Percentiles rank a stretch among this genome's conserved stretches.
Evolutionary conservation across 2,329 filamentous ascomycete species (phyloP).

Genomic region (Scopulariopsis brevicaulis): DNA sequence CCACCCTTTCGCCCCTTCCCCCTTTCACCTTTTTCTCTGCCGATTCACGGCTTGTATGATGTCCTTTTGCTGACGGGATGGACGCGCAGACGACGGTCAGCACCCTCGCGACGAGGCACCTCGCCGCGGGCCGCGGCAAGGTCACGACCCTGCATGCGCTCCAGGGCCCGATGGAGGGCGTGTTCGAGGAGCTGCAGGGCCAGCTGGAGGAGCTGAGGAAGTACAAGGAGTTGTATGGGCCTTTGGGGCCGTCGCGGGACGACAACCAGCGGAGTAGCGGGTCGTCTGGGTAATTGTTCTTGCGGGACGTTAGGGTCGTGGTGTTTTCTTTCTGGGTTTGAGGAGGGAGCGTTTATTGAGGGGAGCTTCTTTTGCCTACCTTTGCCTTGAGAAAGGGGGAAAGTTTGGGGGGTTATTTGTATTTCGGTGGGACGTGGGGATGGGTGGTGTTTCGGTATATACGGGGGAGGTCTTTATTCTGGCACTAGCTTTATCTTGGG

Average conservation of each 20-base stretch:
- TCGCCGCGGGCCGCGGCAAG: constrained; percentile 56
- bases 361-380: too few relatives aligned
- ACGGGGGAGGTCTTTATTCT: neutral
- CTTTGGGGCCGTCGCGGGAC: constrained; percentile 6
- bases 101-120: constrained; percentile 67
- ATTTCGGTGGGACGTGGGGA: neutral
- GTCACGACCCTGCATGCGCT: constrained; percentile 58
- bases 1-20: neutral
- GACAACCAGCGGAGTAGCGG: neutral
- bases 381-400: neutral
- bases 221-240: constrained; percentile 44
- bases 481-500: neutral
- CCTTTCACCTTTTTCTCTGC: neutral
- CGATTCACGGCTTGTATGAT: constrained; percentile 10
- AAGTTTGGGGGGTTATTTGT: neutral
- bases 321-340: neutral
- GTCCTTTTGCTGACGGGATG: neutral
- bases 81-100: constrained; percentile 65
- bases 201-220: constrained; percentile 53
- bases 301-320: too few relatives aligned
- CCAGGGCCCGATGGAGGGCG: constrained; percentile 63
- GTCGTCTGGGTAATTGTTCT: neutral
- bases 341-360: neutral
- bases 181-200: constrained; percentile 50
- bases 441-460: neutral